Evolutionary conservation across 352 stramenopile genomes (phyloP), one percentile per base, ranked within the genome.

Genomic region (Phytophthora kernoviae): DNA sequence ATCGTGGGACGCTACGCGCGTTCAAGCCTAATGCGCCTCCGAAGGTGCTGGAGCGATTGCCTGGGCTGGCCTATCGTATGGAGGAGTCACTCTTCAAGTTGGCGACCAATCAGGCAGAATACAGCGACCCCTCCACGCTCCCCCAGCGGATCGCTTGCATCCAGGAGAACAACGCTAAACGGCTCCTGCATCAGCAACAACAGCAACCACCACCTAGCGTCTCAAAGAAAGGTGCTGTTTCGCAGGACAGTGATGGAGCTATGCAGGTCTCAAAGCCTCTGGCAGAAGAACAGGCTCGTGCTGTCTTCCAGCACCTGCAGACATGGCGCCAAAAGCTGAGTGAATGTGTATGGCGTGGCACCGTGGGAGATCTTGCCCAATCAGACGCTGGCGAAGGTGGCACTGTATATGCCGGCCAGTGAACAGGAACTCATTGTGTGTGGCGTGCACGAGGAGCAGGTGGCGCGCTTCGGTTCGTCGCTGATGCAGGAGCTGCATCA

Each of bases 1-100:
- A 98, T 97, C 68, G 93, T 98, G 15, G 81, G 94, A 85, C 98
- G 5, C 67, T 99, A 54, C 84, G 90, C 54, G 74, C 91, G 52
- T 78, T 97, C 48, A 98, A 98, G 63, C 96, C 96, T 20, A 96
- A 99, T 64, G 96, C 97, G 14, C 92, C 94, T 6, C 69, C 93
- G 40, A 97, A 98, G 71, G 98, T 98, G 87, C 75, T 98, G 39
- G 84, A 96, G 41, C 98, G 98, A 40, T 70, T 99, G 21, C 96
- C 96, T 2, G 90, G 97, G 32, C 97, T 99, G 83, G 96, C 97
- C 2, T 94, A 96, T 49, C 84, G 96, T 44, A 89, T 99, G 68
- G 97, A 99, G 59, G 94, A 98, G 63, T 88, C 87, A 43, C 80
- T 99, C 24, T 98, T 98, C 62, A 83, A 79, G 45, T 41, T 84